Evolutionary conservation across 768 basidiomycete species (phyloP).

Genomic region (Pisolithus microcarpus): DNA sequence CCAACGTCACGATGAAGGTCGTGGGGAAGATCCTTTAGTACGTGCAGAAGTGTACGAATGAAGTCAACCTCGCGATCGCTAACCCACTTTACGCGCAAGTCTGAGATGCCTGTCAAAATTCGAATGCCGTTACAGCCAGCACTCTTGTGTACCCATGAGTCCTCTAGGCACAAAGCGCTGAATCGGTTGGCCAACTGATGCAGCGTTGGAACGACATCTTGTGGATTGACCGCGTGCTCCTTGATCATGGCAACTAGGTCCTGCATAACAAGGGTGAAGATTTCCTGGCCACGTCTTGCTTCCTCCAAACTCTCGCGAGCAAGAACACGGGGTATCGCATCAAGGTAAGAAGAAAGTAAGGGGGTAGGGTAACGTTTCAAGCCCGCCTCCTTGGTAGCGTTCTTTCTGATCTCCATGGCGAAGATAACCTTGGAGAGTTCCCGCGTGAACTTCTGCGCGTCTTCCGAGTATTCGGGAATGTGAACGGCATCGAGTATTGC

Average conservation of each 20-base stretch:
- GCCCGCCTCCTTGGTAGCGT: constrained; percentile 45
- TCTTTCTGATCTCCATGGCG: constrained; percentile 61
- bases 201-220: constrained; percentile 59
- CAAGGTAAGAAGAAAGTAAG: constrained; percentile 66
- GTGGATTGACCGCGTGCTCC: constrained; percentile 38
- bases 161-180: constrained; percentile 82
- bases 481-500: constrained; percentile 75
- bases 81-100: constrained; percentile 72
- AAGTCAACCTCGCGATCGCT: constrained; percentile 85
- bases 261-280: constrained; percentile 57
- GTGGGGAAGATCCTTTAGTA: constrained; percentile 89
- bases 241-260: constrained; percentile 56
- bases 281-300: constrained; percentile 47
- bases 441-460: constrained; percentile 64
- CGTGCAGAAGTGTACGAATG: constrained; percentile 81
- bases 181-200: constrained; percentile 82
- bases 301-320: constrained; percentile 60
- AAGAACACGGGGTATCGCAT: constrained; percentile 70
- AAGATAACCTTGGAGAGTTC: constrained; percentile 69
- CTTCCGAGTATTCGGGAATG: constrained; percentile 56
- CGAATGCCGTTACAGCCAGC: constrained; percentile 85
- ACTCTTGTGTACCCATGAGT: constrained; percentile 82
- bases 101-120: constrained; percentile 66
- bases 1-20: constrained; percentile 81
- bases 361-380: constrained; percentile 49